Conservation (phyloP, 371 early-diverging fungal species). For the Mucor circinelloides region DNA sequence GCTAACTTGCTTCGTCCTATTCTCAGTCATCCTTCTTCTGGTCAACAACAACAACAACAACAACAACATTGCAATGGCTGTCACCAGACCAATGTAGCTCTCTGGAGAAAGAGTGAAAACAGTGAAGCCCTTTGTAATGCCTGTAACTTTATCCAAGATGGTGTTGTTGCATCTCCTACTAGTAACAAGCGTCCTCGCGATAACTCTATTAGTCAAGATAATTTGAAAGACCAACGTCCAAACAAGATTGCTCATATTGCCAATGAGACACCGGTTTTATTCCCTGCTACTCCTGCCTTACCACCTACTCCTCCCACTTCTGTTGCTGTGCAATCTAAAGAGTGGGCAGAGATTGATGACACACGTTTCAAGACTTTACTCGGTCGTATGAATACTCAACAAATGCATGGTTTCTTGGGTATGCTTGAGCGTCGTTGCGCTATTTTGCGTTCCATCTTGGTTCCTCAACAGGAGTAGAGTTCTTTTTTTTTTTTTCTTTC, state of each 20-base stretch:
- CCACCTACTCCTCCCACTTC: conserved; percentile 11
- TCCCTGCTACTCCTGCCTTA: conserved; percentile 13
- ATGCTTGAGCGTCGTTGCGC: conserved; percentile 54
- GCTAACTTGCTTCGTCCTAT: conserved; percentile 22
- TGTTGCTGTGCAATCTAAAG: conserved; percentile 35
- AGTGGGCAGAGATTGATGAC: conserved; percentile 45
- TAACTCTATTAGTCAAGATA: background rate
- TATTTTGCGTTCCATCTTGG: conserved; percentile 35
- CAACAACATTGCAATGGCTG: conserved; percentile 74
- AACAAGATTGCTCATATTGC: conserved; percentile 2
- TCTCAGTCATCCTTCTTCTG: conserved; percentile 5
- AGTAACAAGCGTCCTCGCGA: conserved; percentile 16
- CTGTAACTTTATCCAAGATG: conserved; percentile 69
- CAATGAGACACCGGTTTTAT: conserved; percentile 4
- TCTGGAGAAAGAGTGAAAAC: conserved; percentile 81
- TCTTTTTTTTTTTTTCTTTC: background rate
- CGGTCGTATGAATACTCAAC: conserved; percentile 53
- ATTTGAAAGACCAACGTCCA: background rate
- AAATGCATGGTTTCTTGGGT: conserved; percentile 56
- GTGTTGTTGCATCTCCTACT: background rate
- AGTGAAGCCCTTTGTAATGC: conserved; percentile 87
- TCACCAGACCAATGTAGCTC: conserved; percentile 77
- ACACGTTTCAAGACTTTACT: conserved; percentile 49
- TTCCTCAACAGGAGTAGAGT: conserved; percentile 21
- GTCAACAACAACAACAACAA: background rate